Percentiles rank a stretch among this genome's conserved stretches.
Evolutionary conservation across 2,329 filamentous ascomycete species (phyloP).

Genomic region (Ophiostoma quercus): DNA sequence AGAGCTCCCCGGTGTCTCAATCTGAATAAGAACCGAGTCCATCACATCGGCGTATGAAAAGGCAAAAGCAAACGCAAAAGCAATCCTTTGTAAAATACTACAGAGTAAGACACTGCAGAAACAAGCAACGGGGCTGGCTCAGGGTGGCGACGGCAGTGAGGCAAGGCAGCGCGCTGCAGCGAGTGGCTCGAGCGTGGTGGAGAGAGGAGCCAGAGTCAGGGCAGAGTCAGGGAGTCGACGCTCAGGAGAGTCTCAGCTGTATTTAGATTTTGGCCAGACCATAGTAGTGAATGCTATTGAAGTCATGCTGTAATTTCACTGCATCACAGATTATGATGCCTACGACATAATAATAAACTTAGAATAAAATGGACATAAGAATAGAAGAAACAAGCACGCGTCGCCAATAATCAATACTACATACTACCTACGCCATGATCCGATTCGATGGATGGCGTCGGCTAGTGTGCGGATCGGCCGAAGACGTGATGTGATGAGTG

Average conservation of each 20-base stretch:
- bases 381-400: no score
- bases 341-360: no score
- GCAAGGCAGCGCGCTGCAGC: background rate
- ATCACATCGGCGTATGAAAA: background rate
- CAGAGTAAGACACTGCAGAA: constrained; percentile 10
- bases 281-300: background rate
- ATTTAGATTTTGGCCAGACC: background rate
- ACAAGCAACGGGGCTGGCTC: constrained; percentile 6
- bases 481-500: constrained; percentile 3
- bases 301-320: background rate
- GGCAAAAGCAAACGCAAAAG: no score
- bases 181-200: constrained; percentile 3
- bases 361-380: no score
- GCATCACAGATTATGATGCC: background rate
- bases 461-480: constrained; percentile 3
- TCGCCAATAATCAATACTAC: no score
- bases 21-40: background rate
- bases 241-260: constrained; percentile 5
- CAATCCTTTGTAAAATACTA: background rate
- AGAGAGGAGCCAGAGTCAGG: background rate
- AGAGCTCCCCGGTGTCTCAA: background rate
- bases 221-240: background rate
- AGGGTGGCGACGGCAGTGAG: background rate
- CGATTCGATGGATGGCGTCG: background rate
- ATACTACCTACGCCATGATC: background rate